Evolutionary conservation across 2,329 filamentous ascomycete genomes (phyloP).

Genomic region (Geosmithia flava): DNA sequence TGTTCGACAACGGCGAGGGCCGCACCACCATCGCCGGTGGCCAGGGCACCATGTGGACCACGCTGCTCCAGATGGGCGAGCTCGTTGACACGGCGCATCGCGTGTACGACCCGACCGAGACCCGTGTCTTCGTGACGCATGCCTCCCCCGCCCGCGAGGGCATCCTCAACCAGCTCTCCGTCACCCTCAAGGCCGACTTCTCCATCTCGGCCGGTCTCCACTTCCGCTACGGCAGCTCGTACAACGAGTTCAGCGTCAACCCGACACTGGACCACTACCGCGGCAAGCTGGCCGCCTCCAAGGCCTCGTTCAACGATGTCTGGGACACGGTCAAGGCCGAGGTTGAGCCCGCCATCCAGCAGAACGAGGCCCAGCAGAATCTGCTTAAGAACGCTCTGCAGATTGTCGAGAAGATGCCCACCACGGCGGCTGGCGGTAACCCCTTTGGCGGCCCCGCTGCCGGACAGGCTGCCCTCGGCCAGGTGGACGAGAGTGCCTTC

Average conservation of each 20-base stretch:
- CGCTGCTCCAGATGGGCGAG: conserved; percentile 93
- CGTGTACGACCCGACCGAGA: conserved; percentile 97
- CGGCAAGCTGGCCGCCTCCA: conserved; percentile 93
- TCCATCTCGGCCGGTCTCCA: conserved; percentile 95
- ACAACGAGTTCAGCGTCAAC: conserved; percentile 99
- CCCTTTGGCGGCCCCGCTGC: conserved; percentile 82
- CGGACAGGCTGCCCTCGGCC: conserved; percentile 61
- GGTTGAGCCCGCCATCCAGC: conserved; percentile 84
- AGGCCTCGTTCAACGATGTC: conserved; percentile 97
- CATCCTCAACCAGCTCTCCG: conserved; percentile 92
- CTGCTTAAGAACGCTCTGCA: conserved; percentile 82
- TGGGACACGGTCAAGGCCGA: conserved; percentile 98
- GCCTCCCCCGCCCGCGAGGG: conserved; percentile 94
- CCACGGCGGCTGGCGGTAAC: conserved; percentile 87
- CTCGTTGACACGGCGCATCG: conserved; percentile 95
- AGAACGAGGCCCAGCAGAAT: conserved; percentile 89
- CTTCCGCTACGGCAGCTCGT: conserved; percentile 97
- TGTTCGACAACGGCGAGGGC: conserved; percentile 97
- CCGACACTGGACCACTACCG: conserved; percentile 96
- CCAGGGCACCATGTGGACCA: conserved; percentile 99
- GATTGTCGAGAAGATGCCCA: conserved; percentile 97
- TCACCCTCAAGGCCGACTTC: conserved; percentile 95
- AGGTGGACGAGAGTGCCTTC: conserved; percentile 97
- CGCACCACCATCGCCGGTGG: conserved; percentile 96
- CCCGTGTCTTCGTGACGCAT: conserved; percentile 90